These are phyloP conservation scores for Cardamine occulta DNA, from an alignment of 345 rosid species.

Conservation along the genomic window DNA sequence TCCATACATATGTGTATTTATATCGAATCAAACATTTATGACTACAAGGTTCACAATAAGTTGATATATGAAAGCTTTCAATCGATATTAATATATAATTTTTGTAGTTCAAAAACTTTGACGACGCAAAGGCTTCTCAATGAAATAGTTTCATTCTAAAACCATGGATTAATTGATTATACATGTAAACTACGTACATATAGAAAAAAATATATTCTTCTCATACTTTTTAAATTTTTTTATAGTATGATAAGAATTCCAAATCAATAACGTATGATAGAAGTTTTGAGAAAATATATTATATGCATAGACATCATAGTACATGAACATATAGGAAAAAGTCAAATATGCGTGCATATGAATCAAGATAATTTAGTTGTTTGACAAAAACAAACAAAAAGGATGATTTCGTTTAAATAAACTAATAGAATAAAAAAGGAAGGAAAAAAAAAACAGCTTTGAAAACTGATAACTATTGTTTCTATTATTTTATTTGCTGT, in stretches of 20 bases:
- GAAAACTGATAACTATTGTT: too few relatives aligned
- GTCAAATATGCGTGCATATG: not conserved
- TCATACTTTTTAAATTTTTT: not conserved
- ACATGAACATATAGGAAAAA: not conserved
- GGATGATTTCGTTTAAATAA: not conserved
- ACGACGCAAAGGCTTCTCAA: constrained; percentile 1
- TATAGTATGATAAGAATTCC: not conserved
- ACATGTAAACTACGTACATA: not conserved
- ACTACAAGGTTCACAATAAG: not conserved
- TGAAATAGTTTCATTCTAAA: not conserved
- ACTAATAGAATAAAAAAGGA: not conserved
- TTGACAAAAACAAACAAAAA: too few relatives aligned
- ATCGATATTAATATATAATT: not conserved
- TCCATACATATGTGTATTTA: constrained; percentile 5
- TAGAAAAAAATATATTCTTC: not conserved
- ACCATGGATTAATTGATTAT: not conserved
- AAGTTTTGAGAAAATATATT: not conserved
- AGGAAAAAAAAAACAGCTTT: too few relatives aligned
- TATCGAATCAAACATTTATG: not conserved
- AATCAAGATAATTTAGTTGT: too few relatives aligned
- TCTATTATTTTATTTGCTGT: too few relatives aligned
- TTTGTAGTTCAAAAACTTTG: not conserved
- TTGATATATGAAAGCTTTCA: not conserved
- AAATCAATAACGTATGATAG: not conserved
- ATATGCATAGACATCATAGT: not conserved